A percentile compares a stretch with the other conserved stretches of the same genome.
Conservation (phyloP, 495 filamentous ascomycete species). For the Podospora didyma region DNA sequence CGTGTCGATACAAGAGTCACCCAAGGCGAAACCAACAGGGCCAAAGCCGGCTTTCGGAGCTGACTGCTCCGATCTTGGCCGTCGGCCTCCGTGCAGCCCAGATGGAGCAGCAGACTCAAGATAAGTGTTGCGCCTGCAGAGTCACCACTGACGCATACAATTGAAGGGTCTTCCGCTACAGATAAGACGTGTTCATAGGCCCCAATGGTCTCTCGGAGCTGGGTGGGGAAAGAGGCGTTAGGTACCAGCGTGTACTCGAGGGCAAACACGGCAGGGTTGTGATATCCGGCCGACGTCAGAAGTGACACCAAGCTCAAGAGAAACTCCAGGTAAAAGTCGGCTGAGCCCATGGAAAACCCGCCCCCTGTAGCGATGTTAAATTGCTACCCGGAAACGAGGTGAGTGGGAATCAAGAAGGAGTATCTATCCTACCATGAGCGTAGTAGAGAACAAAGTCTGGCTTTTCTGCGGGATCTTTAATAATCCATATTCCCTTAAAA, state of each 20-base stretch:
- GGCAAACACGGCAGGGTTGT: conserved; percentile 72
- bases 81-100: conserved; percentile 29
- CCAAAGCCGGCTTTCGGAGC: conserved; percentile 43
- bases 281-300: conserved; percentile 54
- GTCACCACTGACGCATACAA: conserved; percentile 65
- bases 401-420: not conserved
- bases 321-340: conserved; percentile 80
- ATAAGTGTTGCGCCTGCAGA: conserved; percentile 70
- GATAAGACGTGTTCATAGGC: conserved; percentile 65
- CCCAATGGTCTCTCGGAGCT: conserved; percentile 58
- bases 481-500: conserved; percentile 61
- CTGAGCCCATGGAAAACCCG: conserved; percentile 73
- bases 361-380: conserved; percentile 44
- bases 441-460: conserved; percentile 73
- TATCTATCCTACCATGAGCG: conserved; percentile 55
- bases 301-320: conserved; percentile 60
- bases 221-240: conserved; percentile 62
- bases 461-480: conserved; percentile 41
- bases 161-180: conserved; percentile 46
- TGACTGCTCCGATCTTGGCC: conserved; percentile 8
- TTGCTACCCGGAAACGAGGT: not conserved
- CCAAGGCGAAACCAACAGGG: conserved; percentile 58
- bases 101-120: conserved; percentile 60
- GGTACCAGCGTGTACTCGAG: conserved; percentile 79
- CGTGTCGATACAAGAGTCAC: conserved; percentile 52